Base-by-base conservation (phyloP, 176 grass and related monocot species). In the Hordeum marinum region DNA sequence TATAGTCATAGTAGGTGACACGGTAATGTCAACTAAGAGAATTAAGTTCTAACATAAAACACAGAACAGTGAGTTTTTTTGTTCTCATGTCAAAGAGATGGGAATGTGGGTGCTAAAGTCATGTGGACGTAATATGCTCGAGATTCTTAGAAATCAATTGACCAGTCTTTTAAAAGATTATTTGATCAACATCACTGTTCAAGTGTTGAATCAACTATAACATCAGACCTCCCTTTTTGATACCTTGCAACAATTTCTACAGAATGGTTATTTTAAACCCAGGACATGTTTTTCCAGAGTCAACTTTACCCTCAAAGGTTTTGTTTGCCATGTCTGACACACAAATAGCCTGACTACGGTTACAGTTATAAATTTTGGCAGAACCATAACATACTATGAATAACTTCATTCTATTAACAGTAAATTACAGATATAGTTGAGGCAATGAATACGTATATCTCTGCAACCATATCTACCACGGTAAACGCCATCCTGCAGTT, bases 271-370 rank as follows among this genome's bases (percentile, higher is more conserved):
- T 41, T 46, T 57, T 15, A 76, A 78, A 73, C 2, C 43, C 80
- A 46, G 36, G 11, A 62, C 9, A 80, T 21, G 18, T 20, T 57
- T 74, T 84, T 57, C 18, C 72, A 24, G 18, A 31, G 78, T 65
- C 5, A 72, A 17, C 17, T 64, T 34, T 36, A 37, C n/a, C 21
- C 7, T 50, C 20, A 29, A 9, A 17, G 21, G 27, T 64, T 73
- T 88, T 41, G 21, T 66, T 84, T 45, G 13, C 24, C 72, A 86
- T 63, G 57, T 54, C 57, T 82, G 65, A 12, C 24, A 68, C 27
- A 70, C 57, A 71, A 63, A 32, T 34, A 77, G 24, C 46, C 14
- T 43, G 23, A 55, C 11, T 37, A 70, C 37, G 48, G 13, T 32
- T 39, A 70, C n/a, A 37, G 18, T 68, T n/a, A 52, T 10, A 68